Evolutionary conservation across 1,284 basidiomycete species (phyloP), one percentile per base, ranked within the genome.

Genomic region (Tetrapyrgos nigripes): DNA sequence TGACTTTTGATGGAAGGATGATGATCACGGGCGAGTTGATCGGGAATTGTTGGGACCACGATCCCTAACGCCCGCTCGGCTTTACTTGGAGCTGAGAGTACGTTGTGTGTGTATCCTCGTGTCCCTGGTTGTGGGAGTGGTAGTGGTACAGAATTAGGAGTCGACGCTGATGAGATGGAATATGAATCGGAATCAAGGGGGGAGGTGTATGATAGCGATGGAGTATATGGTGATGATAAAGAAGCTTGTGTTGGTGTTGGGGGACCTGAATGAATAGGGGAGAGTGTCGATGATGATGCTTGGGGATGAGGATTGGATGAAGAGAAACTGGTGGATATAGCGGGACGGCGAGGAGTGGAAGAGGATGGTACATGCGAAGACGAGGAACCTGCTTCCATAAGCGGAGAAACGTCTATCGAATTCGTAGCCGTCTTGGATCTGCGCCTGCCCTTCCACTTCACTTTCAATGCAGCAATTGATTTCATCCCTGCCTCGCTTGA

Each of bases 361-460:
- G 37, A 40, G 5, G 19, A 40, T 40, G 37, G 37, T n/a, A n/a
- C 6, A n/a, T 33, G 31, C 8, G 31, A 33, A 14, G 14, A 33
- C 8, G 37, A 40, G 37, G 37, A n/a, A 17, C 37, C 17, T 33
- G 31, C 31, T 17, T n/a, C n/a, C n/a, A n/a, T n/a, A n/a, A n/a
- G n/a, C n/a, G n/a, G n/a, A n/a, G 17, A n/a, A 40, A 17, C 37
- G 37, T 40, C 37, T n/a, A 17, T 28, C 9, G 48, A 19, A 49
- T 29, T 28, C n/a, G 9, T 27, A 14, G 50, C 37, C 1, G 55
- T 44, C 29, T 24, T 51, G 8, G 50, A 47, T 48, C 40, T 58
- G 19, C 52, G 51, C 31, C 49, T 37, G 29, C 24, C 45, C 53
- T 17, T 56, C 64, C 63, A 53, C 69, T 64, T 19, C 50, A 51